Percentiles rank a stretch among this genome's conserved stretches.
Conservation (phyloP, 345 rosid genomes). For the Brassica napus region DNA sequence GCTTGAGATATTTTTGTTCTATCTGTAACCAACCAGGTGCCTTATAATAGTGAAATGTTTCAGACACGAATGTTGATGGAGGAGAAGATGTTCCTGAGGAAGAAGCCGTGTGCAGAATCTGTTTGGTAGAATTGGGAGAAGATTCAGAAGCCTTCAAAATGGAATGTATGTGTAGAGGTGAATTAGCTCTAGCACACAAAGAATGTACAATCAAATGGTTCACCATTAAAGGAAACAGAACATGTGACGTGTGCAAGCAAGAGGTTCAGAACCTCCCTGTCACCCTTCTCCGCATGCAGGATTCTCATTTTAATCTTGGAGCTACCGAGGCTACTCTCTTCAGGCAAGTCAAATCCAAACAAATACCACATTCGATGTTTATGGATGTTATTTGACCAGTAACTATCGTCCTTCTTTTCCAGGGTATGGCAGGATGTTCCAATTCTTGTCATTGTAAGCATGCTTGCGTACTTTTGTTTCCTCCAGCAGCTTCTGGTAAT, state of each 20-base stretch:
- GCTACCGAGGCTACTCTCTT: constrained; percentile 40
- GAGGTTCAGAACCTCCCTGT: constrained; percentile 92
- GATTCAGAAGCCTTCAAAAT: constrained; percentile 83
- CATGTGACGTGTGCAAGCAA: constrained; percentile 93
- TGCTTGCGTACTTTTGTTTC: constrained; percentile 96
- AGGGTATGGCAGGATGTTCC: constrained; percentile 99
- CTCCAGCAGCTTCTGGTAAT: constrained; percentile 94
- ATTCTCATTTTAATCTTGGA: constrained; percentile 38
- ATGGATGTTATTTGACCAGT: background rate
- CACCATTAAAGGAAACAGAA: constrained; percentile 94
- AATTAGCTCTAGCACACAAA: constrained; percentile 80
- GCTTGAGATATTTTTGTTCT: background rate
- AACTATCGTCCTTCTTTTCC: constrained; percentile 23
- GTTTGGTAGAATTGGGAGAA: constrained; percentile 81
- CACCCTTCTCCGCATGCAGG: constrained; percentile 81
- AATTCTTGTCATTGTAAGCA: constrained; percentile 83
- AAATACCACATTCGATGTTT: background rate
- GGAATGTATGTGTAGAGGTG: constrained; percentile 98
- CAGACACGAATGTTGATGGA: constrained; percentile 57
- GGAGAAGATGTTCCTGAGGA: constrained; percentile 88
- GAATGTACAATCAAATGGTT: constrained; percentile 80
- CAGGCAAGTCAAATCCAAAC: constrained; percentile 54
- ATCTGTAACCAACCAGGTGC: constrained; percentile 14
- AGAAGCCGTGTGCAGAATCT: constrained; percentile 94
- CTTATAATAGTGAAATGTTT: constrained; percentile 68